A percentile compares a stretch with the other conserved stretches of the same genome.
Conservation (phyloP, 352 stramenopile genomes). For the Globisporangium cederbergense region DNA sequence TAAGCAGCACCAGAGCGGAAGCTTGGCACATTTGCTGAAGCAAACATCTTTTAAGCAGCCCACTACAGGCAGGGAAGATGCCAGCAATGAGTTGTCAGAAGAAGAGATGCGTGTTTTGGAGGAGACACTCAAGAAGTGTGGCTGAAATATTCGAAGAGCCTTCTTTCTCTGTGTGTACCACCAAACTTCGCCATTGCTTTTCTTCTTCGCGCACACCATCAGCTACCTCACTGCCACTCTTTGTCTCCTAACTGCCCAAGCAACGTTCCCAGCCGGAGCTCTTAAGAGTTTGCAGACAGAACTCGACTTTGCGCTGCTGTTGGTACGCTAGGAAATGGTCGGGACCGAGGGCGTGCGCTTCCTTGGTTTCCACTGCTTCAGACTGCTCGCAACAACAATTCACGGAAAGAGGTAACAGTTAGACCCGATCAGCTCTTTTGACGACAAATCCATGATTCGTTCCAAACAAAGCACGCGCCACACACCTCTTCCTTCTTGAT, state of each 20-base stretch:
- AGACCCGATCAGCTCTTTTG: no score
- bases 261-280: conserved; percentile 34
- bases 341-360: conserved; percentile 21
- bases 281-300: conserved; percentile 55
- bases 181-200: not conserved
- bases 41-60: conserved; percentile 15
- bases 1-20: not conserved
- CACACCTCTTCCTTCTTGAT: conserved; percentile 62
- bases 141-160: not conserved
- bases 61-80: not conserved
- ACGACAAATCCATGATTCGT: no score
- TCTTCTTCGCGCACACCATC: not conserved
- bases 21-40: not conserved
- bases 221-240: not conserved
- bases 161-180: not conserved
- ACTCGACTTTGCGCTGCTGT: conserved; percentile 48
- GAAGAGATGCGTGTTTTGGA: conserved; percentile 27
- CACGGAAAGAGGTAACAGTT: no score
- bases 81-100: conserved; percentile 15
- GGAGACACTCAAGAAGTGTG: conserved; percentile 21
- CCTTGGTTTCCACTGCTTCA: conserved; percentile 18
- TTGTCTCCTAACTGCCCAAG: conserved; percentile 21
- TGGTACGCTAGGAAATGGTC: conserved; percentile 70
- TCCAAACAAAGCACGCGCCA: not conserved
- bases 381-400: conserved; percentile 12